Base-by-base conservation (phyloP, 352 stramenopile species). In the Thalassiosira livingstoniorum region DNA sequence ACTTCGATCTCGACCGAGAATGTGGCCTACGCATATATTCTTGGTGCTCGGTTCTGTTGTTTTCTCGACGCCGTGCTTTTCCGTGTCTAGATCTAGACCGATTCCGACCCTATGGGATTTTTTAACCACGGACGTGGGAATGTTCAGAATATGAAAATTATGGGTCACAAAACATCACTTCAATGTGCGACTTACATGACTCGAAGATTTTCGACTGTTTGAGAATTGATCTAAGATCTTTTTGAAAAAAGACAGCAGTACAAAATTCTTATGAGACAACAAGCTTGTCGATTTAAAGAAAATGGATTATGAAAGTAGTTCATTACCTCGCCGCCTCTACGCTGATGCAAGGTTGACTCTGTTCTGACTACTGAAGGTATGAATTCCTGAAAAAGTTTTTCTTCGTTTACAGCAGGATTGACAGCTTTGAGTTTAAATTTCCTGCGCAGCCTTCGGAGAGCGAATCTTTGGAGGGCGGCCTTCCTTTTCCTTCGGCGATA, bases 361-460 rank as follows among this genome's bases (percentile, higher is more conserved):
- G 10, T 21, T 37, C 54, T 31, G n/a, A n/a, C 29, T 58, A 54
- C 61, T 21, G 34, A n/a, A n/a, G n/a, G n/a, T n/a, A n/a, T n/a
- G n/a, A n/a, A n/a, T n/a, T n/a, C n/a, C n/a, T n/a, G n/a, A 5
- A 60, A 25, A 34, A 78, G 60, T 23, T 61, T 35, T 3, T 51
- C n/a, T 57, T 78, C 39, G 21, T 78, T 51, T 4, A 70, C 32
- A 15, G 69, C 43, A 55, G 58, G 51, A 39, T 67, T 34, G 39
- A 60, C 34, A 43, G 45, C 51, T 4, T 70, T 70, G 29, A 86
- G 63, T 78, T 98, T 98, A 77, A 98, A 95, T 76, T 98, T 98
- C 58, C 96, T 88, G 2, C 96, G 90, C 92, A 98, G 97, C 61
- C 96, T 94, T 81, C 98, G 97, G 88, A 98, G 97, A 2, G 96